Base-by-base conservation (phyloP, 2,329 filamentous ascomycete genomes). In the Dactylellina drechsleri region DNA sequence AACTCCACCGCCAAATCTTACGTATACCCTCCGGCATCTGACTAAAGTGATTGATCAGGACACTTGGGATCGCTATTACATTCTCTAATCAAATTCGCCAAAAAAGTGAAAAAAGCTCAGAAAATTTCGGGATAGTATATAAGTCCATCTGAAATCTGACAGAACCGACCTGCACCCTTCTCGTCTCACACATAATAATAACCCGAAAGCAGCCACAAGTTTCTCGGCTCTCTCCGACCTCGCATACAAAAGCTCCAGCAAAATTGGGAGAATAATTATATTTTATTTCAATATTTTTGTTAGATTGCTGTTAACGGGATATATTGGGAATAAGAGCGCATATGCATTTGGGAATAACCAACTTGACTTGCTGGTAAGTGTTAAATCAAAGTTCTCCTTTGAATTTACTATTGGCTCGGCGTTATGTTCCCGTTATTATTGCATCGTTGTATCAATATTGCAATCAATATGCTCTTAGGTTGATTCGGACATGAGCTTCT, bases 81-180 rank as follows among this genome's bases (percentile, higher is more conserved):
- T 18, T 59, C 18, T 68, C 40, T 36, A 36, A 10, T 36, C 31
- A 36, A 36, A 36, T 10, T 10, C 31, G 10, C 31, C 31, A 36
- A 36, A 36, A 36, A 36, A 5, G 2, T 2, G 6, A 36, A 54
- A 58, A 31, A 50, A 43, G 45, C 40, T 60, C 28, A 36, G 18
- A 52, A 26, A 15, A 26, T 18, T 18, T 49, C 43, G 40, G 54
- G 52, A 40, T 53, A 57, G 45, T 59, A 59, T 57, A 65, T 59
- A 71, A 71, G 59, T 71, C 59, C 59, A 59, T 62, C 53, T 50
- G 66, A 71, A 41, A 57, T 36, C 31, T 36, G 31, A 36, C 45
- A 71, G 18, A 52, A 53, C 50, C 66, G 50, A 59, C 41, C 59
- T 64, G 66, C 66, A 71, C 41, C 41, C 59, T 28, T 71, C 66